These are phyloP conservation scores for Diplodia mutila DNA, from an alignment of 2,329 filamentous ascomycete genomes.

Conservation along the genomic window DNA sequence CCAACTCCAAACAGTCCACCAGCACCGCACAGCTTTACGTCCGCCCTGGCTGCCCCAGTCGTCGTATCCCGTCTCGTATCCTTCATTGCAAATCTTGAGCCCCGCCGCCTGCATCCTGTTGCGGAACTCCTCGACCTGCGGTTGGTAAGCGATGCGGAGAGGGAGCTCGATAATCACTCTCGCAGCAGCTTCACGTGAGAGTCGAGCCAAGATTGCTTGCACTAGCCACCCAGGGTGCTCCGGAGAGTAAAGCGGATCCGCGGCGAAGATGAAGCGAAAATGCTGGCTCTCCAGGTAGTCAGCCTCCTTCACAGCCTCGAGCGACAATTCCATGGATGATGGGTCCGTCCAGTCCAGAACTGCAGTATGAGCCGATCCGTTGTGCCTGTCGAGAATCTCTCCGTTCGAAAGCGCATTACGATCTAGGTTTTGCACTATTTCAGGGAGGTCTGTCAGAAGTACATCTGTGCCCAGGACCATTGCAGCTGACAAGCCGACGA, in stretches of 20 bases:
- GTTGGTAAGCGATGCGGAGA: conserved; percentile 69
- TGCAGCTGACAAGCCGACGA: conserved; percentile 86
- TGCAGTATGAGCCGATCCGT: conserved; percentile 64
- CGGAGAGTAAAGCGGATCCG: conserved; percentile 86
- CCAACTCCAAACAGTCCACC: conserved; percentile 67
- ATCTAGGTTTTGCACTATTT: conserved; percentile 81
- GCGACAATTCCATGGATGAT: conserved; percentile 26
- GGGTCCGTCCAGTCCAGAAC: conserved; percentile 75
- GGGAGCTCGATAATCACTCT: conserved; percentile 81
- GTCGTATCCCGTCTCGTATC: conserved; percentile 68
- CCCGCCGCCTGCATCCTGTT: conserved; percentile 61
- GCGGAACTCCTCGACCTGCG: conserved; percentile 67
- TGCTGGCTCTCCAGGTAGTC: conserved; percentile 5
- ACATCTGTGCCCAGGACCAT: conserved; percentile 69
- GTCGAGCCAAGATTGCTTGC: conserved; percentile 69
- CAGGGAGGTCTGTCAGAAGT: conserved; percentile 78
- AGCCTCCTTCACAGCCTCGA: conserved; percentile 7
- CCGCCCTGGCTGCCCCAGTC: conserved; percentile 68
- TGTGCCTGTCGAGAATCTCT: conserved; percentile 56
- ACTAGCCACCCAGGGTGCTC: conserved; percentile 77
- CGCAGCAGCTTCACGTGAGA: conserved; percentile 61
- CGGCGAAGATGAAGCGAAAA: conserved; percentile 71
- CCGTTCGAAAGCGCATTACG: conserved; percentile 72
- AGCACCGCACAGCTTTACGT: conserved; percentile 62
- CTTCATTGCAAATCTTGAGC: conserved; percentile 61